Evolutionary conservation across 371 early-diverging fungal species (phyloP).

Genomic region (Smittium culicis): DNA sequence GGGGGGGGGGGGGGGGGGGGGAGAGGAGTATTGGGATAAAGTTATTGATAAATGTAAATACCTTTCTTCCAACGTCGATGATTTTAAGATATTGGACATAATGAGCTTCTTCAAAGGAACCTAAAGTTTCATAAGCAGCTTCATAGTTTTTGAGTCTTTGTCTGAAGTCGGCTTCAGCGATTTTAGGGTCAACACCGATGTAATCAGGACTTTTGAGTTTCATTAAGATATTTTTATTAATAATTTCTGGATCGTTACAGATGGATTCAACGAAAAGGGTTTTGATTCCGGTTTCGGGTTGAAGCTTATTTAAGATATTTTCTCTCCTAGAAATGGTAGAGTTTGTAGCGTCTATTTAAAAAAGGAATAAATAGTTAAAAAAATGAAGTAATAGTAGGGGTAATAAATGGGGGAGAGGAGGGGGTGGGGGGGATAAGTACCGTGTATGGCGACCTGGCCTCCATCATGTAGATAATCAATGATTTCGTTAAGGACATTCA

Average conservation of each 20-base stretch:
- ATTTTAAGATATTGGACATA: constrained; percentile 55
- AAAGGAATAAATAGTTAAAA: neutral
- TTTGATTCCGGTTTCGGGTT: constrained; percentile 43
- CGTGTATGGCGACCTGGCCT: constrained; percentile 75
- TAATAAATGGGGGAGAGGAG: neutral
- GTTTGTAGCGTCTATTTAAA: constrained; percentile 74
- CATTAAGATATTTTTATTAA: constrained; percentile 75
- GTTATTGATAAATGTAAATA: no score
- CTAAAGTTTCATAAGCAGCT: constrained; percentile 65
- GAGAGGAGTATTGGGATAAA: no score
- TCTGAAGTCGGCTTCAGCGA: constrained; percentile 75
- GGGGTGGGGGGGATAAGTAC: neutral
- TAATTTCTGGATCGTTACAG: constrained; percentile 70
- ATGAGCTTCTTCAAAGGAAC: constrained; percentile 36
- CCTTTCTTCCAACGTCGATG: constrained; percentile 84
- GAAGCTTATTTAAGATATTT: constrained; percentile 51
- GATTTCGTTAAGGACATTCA: constrained; percentile 73
- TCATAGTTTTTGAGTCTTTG: constrained; percentile 79
- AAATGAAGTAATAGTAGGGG: neutral
- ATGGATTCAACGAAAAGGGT: constrained; percentile 90
- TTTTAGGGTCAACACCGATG: constrained; percentile 53
- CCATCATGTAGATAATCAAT: constrained; percentile 70
- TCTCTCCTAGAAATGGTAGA: constrained; percentile 65
- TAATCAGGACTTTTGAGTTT: constrained; percentile 89
- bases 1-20: no score